Conservation (phyloP, 225 moss, liverwort and hornwort species). For the Polytrichum commune region DNA sequence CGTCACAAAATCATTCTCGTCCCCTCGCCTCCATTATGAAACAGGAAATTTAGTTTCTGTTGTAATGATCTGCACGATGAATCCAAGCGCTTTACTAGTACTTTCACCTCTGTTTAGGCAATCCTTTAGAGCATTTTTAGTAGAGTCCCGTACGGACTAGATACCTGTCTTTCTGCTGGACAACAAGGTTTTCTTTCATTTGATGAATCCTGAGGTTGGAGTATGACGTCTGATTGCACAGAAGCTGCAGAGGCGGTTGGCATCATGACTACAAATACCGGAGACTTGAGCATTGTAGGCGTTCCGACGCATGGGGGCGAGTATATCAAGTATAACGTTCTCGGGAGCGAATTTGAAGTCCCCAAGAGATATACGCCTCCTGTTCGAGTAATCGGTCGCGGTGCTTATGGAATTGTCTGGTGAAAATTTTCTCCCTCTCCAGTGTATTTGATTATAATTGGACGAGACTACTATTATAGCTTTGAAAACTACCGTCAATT, state of each 20-base stretch:
- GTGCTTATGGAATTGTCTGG: constrained; percentile 97
- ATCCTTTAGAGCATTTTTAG: neutral
- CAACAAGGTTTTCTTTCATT: no score
- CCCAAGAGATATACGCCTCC: constrained; percentile 69
- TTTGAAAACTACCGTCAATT: no score
- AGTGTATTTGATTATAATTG: neutral
- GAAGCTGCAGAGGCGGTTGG: constrained; percentile 4
- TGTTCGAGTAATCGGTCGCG: constrained; percentile 83
- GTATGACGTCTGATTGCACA: constrained; percentile 1
- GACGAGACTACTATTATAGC: no score
- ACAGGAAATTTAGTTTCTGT: neutral
- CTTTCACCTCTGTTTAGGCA: neutral
- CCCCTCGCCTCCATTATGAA: neutral
- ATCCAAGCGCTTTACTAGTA: neutral
- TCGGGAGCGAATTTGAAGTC: constrained; percentile 89
- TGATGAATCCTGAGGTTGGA: neutral
- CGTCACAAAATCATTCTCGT: neutral
- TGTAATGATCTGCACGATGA: neutral
- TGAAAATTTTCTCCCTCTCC: constrained; percentile 15
- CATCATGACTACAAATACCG: constrained; percentile 67
- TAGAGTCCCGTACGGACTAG: neutral
- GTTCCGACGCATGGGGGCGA: constrained; percentile 80
- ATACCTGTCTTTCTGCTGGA: no score
- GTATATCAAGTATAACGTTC: constrained; percentile 68
- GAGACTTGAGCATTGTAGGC: constrained; percentile 57